Conservation (phyloP, 2,329 filamentous ascomycete species). For the Hirsutella minnesotensis region DNA sequence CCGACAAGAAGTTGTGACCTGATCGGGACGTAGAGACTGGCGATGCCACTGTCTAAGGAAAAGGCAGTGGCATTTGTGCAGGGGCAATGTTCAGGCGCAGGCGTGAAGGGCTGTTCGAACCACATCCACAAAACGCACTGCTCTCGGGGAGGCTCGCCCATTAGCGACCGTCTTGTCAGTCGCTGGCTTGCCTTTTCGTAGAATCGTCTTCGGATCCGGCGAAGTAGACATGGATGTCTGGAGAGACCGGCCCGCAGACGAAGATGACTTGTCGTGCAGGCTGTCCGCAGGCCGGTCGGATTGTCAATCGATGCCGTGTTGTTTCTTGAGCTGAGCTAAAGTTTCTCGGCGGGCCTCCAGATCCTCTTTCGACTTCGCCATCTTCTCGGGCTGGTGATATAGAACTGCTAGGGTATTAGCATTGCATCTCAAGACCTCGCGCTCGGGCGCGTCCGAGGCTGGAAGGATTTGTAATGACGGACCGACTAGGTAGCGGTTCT, state of each 20-base stretch:
- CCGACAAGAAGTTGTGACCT: too few species aligned
- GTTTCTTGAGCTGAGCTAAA: constrained; percentile 94
- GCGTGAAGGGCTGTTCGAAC: constrained; percentile 23
- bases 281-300: constrained; percentile 55
- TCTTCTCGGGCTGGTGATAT: constrained; percentile 56
- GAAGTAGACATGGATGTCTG: constrained; percentile 28
- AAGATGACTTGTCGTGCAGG: constrained; percentile 30
- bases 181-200: constrained; percentile 28
- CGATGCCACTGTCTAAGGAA: too few species aligned
- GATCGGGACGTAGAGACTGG: too few species aligned
- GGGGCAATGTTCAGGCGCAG: constrained; percentile 24
- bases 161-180: constrained; percentile 20
- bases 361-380: constrained; percentile 79
- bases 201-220: constrained; percentile 29
- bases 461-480: constrained; percentile 22
- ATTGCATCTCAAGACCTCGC: not conserved
- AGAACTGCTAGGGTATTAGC: constrained; percentile 30
- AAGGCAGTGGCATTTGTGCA: not conserved
- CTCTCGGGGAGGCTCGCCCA: constrained; percentile 24
- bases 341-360: constrained; percentile 88
- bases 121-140: constrained; percentile 30
- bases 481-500: constrained; percentile 98
- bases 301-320: constrained; percentile 98
- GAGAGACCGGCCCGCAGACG: constrained; percentile 52
- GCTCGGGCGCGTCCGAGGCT: not conserved